phyloP scores from a whole-genome alignment of 2,329 filamentous ascomycete species.

The Fusarium chlamydosporum region DNA sequence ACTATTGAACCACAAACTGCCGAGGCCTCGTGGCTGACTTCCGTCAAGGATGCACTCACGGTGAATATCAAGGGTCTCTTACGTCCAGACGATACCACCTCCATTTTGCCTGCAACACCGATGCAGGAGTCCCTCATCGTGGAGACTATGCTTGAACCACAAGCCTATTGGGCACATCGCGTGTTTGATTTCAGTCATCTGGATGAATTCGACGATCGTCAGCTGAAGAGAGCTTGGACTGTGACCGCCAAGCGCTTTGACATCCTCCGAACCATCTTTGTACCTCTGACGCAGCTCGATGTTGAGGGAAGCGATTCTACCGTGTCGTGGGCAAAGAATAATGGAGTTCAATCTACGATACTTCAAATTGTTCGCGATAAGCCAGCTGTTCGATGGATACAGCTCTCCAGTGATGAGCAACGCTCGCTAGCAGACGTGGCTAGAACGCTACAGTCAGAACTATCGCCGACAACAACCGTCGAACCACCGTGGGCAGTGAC shows the following conservation, averaged over 20 bases:
- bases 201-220: conserved; percentile 3
- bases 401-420: not conserved
- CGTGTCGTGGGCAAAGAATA: conserved; percentile 17
- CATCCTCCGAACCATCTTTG: conserved; percentile 26
- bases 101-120: conserved; percentile 17
- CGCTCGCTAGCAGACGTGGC: not conserved
- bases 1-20: rapidly evolving
- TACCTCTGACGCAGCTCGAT: conserved; percentile 14
- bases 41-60: conserved; percentile 9
- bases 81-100: conserved; percentile 9
- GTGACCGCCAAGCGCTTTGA: conserved; percentile 19
- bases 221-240: conserved; percentile 27
- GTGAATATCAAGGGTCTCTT: conserved; percentile 1
- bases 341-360: conserved; percentile 5
- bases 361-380: conserved; percentile 13
- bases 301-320: not conserved
- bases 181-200: conserved; percentile 24
- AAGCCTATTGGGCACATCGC: conserved; percentile 35
- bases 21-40: conserved; percentile 5
- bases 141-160: conserved; percentile 30
- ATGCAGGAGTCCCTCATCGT: conserved; percentile 34
- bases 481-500: conserved; percentile 24
- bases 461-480: conserved; percentile 5
- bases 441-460: conserved; percentile 4
- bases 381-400: conserved; percentile 10